These are phyloP conservation scores for Ascoidea asiatica DNA, from an alignment of 805 yeast genomes.

Conservation along the genomic window DNA sequence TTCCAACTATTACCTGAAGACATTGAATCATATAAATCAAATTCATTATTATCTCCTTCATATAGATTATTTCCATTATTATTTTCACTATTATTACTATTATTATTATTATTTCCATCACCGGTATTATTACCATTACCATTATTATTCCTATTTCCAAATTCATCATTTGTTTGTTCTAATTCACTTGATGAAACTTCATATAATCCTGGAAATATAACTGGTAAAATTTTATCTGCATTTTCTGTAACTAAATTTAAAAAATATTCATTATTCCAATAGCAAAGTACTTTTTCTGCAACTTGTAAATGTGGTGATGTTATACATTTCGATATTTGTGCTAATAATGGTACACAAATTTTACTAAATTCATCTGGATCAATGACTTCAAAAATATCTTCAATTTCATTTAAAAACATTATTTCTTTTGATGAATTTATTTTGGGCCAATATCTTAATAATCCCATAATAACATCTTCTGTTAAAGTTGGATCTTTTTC, in stretches of 20 bases:
- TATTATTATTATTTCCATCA: slow-evolving; percentile 11
- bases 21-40: background rate
- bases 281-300: slow-evolving; percentile 85
- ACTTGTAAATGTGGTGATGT: slow-evolving; percentile 95
- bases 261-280: slow-evolving; percentile 92
- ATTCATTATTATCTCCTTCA: background rate
- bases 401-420: slow-evolving; percentile 90
- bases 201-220: slow-evolving; percentile 68
- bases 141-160: background rate
- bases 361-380: slow-evolving; percentile 87
- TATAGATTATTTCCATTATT: background rate
- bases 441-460: slow-evolving; percentile 93
- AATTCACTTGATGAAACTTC: slow-evolving; percentile 24
- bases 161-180: slow-evolving; percentile 17
- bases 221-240: slow-evolving; percentile 85
- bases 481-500: slow-evolving; percentile 89
- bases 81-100: slow-evolving; percentile 12
- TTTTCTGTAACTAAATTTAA: slow-evolving; percentile 81
- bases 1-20: slow-evolving; percentile 55
- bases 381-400: slow-evolving; percentile 91
- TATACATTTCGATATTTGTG: slow-evolving; percentile 87
- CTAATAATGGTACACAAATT: slow-evolving; percentile 86
- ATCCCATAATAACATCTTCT: slow-evolving; percentile 92
- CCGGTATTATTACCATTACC: slow-evolving; percentile 13
- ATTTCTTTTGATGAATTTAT: slow-evolving; percentile 90